Base-by-base conservation (phyloP, 352 stramenopile genomes). In the Pythium dissimile region DNA sequence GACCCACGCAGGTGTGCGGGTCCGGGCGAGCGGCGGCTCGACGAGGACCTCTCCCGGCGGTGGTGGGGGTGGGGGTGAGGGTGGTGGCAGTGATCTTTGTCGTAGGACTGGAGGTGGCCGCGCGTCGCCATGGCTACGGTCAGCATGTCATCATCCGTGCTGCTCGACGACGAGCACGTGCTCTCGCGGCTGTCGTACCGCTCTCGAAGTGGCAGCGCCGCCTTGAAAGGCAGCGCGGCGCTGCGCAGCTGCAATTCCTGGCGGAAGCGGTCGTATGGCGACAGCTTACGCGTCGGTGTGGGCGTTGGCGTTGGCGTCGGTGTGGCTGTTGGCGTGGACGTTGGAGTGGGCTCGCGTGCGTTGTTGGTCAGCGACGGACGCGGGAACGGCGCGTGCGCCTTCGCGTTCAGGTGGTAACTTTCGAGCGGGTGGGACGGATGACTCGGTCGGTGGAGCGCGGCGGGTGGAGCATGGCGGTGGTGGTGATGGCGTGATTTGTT, bases 111-210 rank as follows among this genome's bases (percentile, higher is more conserved):
- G 44, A 39, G 26, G 32, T 52, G 32, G 23, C 24, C 13, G 18
- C 39, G 46, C 18, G 34, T 26, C 31, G 44, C 32, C 43, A 60
- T 34, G 23, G 44, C 32, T 50, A 60, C 27, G 27, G 24, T 38
- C 20, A 47, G 26, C 5, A 53, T 16, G 28, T 63, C 61, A 1
- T 59, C 54, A 12, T 68, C 61, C 30, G 50, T 49, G 53, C 54
- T 53, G 53, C 47, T 68, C 30, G 61, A 63, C 2, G 54, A 63
- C 28, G 51, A 62, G 32, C 59, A 54, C 35, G 57, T 63, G 34
- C 63, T 59, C 26, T 65, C 52, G 16, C 63, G 57, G 7, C 50
- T 59, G 35, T 60, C 50, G 31, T 62, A 61, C 8, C 63, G 57
- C 11, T 63, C 52, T 43, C 63, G 63, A n/a, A n/a, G n/a, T 16